A percentile compares a stretch with the other conserved stretches of the same genome.
Evolutionary conservation across 2,329 filamentous ascomycete species (phyloP).

Genomic region (Alternaria arbusti): DNA sequence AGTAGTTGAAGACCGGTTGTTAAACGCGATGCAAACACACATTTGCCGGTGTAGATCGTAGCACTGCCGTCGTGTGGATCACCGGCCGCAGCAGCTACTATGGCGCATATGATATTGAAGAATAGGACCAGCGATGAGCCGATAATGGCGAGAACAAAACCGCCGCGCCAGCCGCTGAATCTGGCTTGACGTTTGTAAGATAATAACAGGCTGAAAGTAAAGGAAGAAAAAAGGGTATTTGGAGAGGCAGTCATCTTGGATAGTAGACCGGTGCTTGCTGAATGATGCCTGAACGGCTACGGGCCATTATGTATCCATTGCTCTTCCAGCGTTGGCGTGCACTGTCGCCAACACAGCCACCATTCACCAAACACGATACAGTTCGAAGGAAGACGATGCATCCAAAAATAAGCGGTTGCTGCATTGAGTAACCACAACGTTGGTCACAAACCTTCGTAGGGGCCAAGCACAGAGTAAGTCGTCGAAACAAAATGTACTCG

Average conservation of each 20-base stretch:
- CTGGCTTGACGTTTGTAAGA: neutral
- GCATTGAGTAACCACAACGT: neutral
- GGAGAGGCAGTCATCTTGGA: neutral
- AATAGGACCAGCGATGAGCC: neutral
- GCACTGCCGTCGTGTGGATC: neutral
- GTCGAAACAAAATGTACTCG: neutral
- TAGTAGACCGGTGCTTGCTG: too few species aligned
- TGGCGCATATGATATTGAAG: neutral
- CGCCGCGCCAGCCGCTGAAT: neutral
- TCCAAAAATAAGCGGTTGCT: fast-evolving
- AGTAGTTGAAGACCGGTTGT: neutral
- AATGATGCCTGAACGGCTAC: too few species aligned
- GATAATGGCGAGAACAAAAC: neutral
- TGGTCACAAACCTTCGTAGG: neutral
- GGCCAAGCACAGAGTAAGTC: neutral
- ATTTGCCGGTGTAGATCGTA: neutral
- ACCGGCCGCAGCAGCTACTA: neutral
- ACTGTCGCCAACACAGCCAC: neutral
- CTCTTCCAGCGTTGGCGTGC: fast-evolving
- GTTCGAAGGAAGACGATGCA: neutral
- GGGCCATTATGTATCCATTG: neutral
- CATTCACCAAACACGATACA: neutral
- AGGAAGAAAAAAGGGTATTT: fast-evolving
- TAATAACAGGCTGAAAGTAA: neutral
- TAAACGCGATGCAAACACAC: neutral